Conservation (phyloP, 768 basidiomycete species). For the Trametes sanguinea region DNA sequence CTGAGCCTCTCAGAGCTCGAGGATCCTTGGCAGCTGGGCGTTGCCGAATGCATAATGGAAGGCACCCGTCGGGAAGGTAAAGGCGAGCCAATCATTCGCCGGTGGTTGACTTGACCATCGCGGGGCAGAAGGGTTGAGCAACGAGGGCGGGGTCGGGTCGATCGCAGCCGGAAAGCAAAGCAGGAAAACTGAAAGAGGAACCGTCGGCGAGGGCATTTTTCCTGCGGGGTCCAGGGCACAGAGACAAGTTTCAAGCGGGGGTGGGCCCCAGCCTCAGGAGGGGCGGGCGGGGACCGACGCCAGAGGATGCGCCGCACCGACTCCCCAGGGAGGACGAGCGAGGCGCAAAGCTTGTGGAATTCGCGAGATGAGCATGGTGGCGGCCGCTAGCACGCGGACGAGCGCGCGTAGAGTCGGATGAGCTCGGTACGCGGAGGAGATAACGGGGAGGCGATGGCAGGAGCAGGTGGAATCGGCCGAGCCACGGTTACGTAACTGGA, state of each 20-base stretch:
- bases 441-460: conserved; percentile 12
- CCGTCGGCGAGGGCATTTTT: neutral
- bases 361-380: neutral
- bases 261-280: too few relatives aligned
- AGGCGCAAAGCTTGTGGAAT: neutral
- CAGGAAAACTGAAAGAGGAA: neutral
- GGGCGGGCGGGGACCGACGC: neutral
- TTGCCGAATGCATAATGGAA: neutral
- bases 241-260: too few relatives aligned
- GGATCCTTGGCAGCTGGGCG: neutral
- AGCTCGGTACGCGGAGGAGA: neutral
- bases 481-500: conserved; percentile 12
- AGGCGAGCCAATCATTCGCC: conserved; percentile 3
- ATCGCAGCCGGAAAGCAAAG: neutral
- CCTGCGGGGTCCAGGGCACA: neutral
- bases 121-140: neutral
- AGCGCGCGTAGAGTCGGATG: neutral
- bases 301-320: neutral
- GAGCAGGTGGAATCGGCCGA: conserved; percentile 3
- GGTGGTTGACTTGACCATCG: neutral
- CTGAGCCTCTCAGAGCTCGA: neutral
- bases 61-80: neutral
- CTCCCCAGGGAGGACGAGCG: neutral
- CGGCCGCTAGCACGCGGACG: neutral
- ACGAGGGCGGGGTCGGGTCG: neutral